Percentiles rank a stretch among this genome's conserved stretches.
Evolutionary conservation across 495 filamentous ascomycete genomes (phyloP).

Genomic region (Thozetella sp.): DNA sequence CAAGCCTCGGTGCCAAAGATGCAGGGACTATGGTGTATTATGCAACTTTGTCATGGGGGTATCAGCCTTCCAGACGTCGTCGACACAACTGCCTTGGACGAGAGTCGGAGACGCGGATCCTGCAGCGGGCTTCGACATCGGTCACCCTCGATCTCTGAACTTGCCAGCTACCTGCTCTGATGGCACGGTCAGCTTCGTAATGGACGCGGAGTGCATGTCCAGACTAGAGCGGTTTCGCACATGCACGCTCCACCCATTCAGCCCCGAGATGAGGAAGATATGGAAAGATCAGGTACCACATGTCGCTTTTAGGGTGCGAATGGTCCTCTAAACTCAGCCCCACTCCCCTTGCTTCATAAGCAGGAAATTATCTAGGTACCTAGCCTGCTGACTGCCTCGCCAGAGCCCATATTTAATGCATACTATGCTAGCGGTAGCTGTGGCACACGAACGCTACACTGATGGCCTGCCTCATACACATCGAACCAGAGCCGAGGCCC

Average conservation of each 20-base stretch:
- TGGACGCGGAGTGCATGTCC: neutral
- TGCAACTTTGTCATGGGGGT: neutral
- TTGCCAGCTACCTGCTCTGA: neutral
- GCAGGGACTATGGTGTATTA: neutral
- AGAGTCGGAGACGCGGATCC: no score
- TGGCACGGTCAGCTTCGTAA: neutral
- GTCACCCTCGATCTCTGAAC: neutral
- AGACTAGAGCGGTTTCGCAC: neutral
- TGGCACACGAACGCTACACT: no score
- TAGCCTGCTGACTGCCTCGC: no score
- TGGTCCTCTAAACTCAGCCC: no score
- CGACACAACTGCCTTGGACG: no score
- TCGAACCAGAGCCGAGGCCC: no score
- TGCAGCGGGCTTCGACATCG: neutral
- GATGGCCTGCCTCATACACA: no score
- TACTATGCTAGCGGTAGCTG: no score
- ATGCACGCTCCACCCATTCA: neutral
- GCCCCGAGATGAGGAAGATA: neutral
- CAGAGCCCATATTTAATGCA: no score
- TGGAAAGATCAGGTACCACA: neutral
- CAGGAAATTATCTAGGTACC: no score
- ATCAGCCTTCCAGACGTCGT: no score
- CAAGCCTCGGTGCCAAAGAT: neutral
- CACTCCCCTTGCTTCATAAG: no score
- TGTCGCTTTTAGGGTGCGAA: neutral